These are phyloP conservation scores for Penicillium silybi DNA, from an alignment of 495 filamentous ascomycete genomes.

Conservation along the genomic window DNA sequence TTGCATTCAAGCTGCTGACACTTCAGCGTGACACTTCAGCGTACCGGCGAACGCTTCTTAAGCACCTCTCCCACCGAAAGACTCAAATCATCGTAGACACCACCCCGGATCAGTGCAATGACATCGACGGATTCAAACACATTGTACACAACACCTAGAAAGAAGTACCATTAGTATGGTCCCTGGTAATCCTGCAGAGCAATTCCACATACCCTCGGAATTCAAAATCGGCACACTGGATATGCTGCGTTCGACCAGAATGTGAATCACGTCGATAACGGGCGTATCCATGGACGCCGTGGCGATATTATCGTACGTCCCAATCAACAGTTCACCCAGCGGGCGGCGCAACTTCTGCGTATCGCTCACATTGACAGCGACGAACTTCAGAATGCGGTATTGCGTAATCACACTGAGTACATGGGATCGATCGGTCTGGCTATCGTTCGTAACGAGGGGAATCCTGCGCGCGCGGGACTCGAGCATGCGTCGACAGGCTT, in stretches of 20 bases:
- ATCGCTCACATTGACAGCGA: conserved; percentile 92
- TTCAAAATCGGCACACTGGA: conserved; percentile 94
- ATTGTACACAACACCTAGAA: conserved; percentile 74
- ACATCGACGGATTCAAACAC: conserved; percentile 98
- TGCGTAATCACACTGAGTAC: conserved; percentile 97
- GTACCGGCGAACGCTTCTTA: conserved; percentile 74
- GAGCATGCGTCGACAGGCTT: conserved; percentile 92
- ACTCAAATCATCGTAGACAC: conserved; percentile 84
- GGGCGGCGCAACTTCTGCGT: conserved; percentile 87
- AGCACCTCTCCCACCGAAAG: conserved; percentile 87
- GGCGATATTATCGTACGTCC: conserved; percentile 74
- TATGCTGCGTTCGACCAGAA: conserved; percentile 88
- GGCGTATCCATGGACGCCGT: conserved; percentile 89
- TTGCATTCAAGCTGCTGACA: background rate
- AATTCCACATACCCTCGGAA: conserved; percentile 52
- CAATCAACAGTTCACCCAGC: conserved; percentile 77
- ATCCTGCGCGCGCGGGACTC: conserved; percentile 90
- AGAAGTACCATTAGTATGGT: background rate
- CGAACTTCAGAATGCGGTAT: conserved; percentile 97
- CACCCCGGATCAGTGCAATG: conserved; percentile 90
- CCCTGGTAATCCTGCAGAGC: background rate
- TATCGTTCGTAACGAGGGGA: conserved; percentile 88
- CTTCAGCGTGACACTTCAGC: too few relatives aligned
- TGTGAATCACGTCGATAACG: conserved; percentile 94
- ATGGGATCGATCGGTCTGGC: conserved; percentile 88